phyloP scores from a whole-genome alignment of 1,284 basidiomycete genomes.

The Bondarzewia mesenterica region DNA sequence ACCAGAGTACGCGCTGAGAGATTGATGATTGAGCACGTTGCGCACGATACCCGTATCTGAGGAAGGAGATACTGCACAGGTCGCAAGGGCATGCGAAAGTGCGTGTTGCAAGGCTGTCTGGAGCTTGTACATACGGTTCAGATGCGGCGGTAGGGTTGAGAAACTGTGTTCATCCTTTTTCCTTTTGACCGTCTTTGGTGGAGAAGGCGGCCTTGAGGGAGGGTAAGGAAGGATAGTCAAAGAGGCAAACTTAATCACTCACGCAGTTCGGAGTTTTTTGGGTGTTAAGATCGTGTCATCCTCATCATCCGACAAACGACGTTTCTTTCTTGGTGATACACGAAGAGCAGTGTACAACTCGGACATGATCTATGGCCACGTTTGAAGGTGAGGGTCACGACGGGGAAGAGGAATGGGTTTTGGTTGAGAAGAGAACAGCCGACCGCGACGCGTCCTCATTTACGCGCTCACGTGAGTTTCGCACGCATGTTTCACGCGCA shows the following conservation, averaged over 20 bases:
- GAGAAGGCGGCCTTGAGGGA: slow-evolving; percentile 42
- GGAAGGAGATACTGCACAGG: slow-evolving; percentile 67
- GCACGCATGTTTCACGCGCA: neutral
- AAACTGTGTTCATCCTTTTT: slow-evolving; percentile 14
- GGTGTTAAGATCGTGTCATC: slow-evolving; percentile 51
- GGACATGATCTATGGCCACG: slow-evolving; percentile 34
- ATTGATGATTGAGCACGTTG: slow-evolving; percentile 71
- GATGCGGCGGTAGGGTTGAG: slow-evolving; percentile 40
- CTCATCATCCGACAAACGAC: slow-evolving; percentile 37
- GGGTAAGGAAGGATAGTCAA: neutral
- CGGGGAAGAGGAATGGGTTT: neutral
- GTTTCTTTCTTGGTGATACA: slow-evolving; percentile 63
- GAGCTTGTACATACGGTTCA: slow-evolving; percentile 51
- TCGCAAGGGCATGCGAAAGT: slow-evolving; percentile 74
- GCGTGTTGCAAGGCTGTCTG: slow-evolving; percentile 70
- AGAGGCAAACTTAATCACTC: slow-evolving; percentile 17
- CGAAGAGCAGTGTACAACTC: slow-evolving; percentile 51
- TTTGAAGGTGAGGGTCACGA: neutral
- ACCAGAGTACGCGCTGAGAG: slow-evolving; percentile 60
- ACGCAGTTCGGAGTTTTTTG: slow-evolving; percentile 57
- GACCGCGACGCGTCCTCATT: slow-evolving; percentile 1
- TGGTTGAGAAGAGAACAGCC: neutral
- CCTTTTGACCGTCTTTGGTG: slow-evolving; percentile 36
- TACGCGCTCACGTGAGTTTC: slow-evolving; percentile 5
- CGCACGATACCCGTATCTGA: slow-evolving; percentile 66